phyloP scores from a whole-genome alignment of 306 rosid genomes.

The Dryas octopetala region DNA sequence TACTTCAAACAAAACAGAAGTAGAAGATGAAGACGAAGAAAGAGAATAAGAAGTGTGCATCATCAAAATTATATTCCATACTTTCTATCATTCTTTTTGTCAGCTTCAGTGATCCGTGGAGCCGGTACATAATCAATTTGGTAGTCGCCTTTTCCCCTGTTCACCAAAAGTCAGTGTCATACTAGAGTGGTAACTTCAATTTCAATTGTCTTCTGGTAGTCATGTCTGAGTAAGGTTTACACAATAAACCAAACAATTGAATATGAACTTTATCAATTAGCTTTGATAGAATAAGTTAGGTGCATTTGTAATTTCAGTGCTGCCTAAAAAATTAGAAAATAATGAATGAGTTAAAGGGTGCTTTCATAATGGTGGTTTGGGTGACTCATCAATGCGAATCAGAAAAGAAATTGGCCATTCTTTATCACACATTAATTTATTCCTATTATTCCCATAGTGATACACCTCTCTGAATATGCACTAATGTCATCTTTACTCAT shows the following conservation, averaged over 20 bases:
- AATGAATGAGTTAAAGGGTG: background rate
- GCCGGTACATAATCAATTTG: slow-evolving; percentile 91
- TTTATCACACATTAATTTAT: background rate
- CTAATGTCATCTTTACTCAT: background rate
- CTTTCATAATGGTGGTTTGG: background rate
- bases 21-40: slow-evolving; percentile 1
- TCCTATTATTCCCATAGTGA: too few species aligned
- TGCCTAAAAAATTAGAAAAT: background rate
- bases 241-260: background rate
- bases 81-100: slow-evolving; percentile 77
- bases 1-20: background rate
- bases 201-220: background rate
- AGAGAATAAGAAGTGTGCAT: slow-evolving; percentile 13
- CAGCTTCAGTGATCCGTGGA: slow-evolving; percentile 90
- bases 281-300: background rate
- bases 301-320: background rate
- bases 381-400: background rate
- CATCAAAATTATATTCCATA: slow-evolving; percentile 36
- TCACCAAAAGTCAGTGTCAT: slow-evolving; percentile 24
- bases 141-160: slow-evolving; percentile 80
- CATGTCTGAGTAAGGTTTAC: background rate
- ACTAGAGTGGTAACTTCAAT: background rate
- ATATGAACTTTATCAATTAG: background rate
- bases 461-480: too few species aligned
- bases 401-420: background rate